A percentile compares a stretch with the other conserved stretches of the same genome.
Conservation (phyloP, 2,329 filamentous ascomycete genomes). For the Fusarium anguioides region DNA sequence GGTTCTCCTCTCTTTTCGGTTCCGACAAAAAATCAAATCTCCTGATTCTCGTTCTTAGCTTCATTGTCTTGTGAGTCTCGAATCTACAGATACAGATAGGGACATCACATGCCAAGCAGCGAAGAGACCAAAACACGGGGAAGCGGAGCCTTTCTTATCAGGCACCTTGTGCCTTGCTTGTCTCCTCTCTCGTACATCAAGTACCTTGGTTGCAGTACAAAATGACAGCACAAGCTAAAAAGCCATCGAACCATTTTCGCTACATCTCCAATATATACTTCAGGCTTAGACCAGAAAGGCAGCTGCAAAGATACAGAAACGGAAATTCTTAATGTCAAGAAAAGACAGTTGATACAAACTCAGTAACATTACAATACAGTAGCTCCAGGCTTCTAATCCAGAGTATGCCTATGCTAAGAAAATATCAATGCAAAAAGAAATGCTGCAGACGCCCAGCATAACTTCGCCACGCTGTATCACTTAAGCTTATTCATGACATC, state of each 20-base stretch:
- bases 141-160: conserved; percentile 27
- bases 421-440: conserved; percentile 1
- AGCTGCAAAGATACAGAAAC: conserved; percentile 25
- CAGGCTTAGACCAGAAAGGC: conserved; percentile 28
- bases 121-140: conserved; percentile 16
- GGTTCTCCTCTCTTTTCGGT: conserved; percentile 13
- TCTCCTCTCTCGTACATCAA: not conserved
- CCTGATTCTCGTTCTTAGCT: not conserved
- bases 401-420: not conserved
- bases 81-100: not conserved
- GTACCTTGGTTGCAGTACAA: too few relatives aligned
- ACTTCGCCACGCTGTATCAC: conserved; percentile 7
- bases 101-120: conserved; percentile 26
- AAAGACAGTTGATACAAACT: not conserved
- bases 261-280: not conserved
- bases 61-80: not conserved
- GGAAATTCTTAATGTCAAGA: not conserved
- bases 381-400: conserved; percentile 2
- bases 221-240: conserved; percentile 16
- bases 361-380: not conserved
- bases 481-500: conserved; percentile 14
- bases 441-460: conserved; percentile 16
- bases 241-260: conserved; percentile 26
- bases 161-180: conserved; percentile 3
- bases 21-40: conserved; percentile 13